phyloP scores from a whole-genome alignment of 495 filamentous ascomycete genomes.

The Hypoxylon fragiforme region DNA sequence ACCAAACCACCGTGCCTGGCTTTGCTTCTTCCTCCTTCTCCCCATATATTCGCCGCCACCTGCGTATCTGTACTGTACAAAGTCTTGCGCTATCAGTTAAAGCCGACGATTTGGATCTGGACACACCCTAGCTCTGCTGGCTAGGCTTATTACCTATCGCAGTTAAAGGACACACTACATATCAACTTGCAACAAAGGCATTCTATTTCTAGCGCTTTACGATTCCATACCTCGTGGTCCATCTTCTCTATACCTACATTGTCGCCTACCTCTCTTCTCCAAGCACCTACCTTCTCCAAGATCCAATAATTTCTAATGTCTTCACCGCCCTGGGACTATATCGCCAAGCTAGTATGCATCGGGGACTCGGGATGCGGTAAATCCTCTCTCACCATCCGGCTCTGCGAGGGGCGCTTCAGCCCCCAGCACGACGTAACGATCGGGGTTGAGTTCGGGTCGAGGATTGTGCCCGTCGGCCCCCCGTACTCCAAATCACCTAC shows the following conservation, averaged over 20 bases:
- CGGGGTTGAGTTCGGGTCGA: conserved; percentile 94
- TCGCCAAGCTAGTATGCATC: conserved; percentile 96
- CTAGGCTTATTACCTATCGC: not conserved
- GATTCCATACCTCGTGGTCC: conserved; percentile 5
- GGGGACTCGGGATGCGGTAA: conserved; percentile 95
- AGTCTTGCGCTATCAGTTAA: not conserved
- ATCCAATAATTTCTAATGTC: conserved; percentile 49
- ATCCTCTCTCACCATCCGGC: conserved; percentile 84
- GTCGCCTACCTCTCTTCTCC: not conserved
- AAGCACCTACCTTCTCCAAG: conserved; percentile 2
- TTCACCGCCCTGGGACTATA: conserved; percentile 87
- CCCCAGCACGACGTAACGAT: conserved; percentile 95
- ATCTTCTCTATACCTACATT: conserved; percentile 1
- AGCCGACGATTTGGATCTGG: conserved; percentile 3
- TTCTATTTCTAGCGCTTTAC: not conserved
- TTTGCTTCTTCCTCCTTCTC: not conserved
- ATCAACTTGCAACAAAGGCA: not conserved
- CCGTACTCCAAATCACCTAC: conserved; percentile 55
- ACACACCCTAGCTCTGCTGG: conserved; percentile 6
- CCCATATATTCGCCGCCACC: conserved; percentile 1
- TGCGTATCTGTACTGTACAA: too few species aligned
- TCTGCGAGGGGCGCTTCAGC: conserved; percentile 96
- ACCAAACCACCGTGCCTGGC: not conserved
- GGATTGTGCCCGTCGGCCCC: conserved; percentile 89
- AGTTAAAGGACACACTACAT: not conserved